phyloP scores from a whole-genome alignment of 495 filamentous ascomycete genomes.

The Terfezia boudieri region DNA sequence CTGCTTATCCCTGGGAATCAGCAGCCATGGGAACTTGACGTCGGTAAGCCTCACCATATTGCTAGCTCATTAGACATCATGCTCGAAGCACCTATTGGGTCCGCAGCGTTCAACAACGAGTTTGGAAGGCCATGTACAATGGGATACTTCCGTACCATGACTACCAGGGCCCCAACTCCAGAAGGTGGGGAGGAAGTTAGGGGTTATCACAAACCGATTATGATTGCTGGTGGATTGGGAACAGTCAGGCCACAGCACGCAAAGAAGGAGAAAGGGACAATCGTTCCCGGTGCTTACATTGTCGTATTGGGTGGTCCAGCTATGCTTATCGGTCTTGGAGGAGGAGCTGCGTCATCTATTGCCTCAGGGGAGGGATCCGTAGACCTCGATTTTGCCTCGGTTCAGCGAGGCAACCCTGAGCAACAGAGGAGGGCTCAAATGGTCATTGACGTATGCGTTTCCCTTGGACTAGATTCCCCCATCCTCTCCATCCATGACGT shows the following conservation, averaged over 20 bases:
- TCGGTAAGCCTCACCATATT: conserved; percentile 77
- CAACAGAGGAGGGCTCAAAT: conserved; percentile 86
- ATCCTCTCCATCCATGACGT: conserved; percentile 96
- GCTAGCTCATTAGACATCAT: conserved; percentile 89
- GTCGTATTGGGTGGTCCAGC: conserved; percentile 87
- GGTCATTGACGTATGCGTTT: conserved; percentile 82
- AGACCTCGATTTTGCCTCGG: conserved; percentile 85
- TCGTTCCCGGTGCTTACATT: conserved; percentile 62
- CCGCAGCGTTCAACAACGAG: conserved; percentile 90
- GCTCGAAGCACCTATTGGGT: conserved; percentile 87
- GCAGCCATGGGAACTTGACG: conserved; percentile 74
- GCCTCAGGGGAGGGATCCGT: conserved; percentile 70
- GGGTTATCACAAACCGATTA: conserved; percentile 96
- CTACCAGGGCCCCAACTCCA: conserved; percentile 39
- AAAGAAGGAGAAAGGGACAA: conserved; percentile 52
- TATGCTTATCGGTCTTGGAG: conserved; percentile 91
- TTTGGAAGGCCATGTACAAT: conserved; percentile 81
- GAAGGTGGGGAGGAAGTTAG: conserved; percentile 46
- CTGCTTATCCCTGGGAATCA: conserved; percentile 60
- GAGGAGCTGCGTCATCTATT: conserved; percentile 82
- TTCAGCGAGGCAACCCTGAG: conserved; percentile 86
- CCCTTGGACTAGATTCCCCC: conserved; percentile 61
- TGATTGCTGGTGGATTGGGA: conserved; percentile 91
- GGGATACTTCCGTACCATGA: conserved; percentile 75
- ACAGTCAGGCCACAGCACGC: conserved; percentile 90